A percentile compares a stretch with the other conserved stretches of the same genome.
phyloP scores from a whole-genome alignment of 2,329 filamentous ascomycete species.

The Claviceps capensis region DNA sequence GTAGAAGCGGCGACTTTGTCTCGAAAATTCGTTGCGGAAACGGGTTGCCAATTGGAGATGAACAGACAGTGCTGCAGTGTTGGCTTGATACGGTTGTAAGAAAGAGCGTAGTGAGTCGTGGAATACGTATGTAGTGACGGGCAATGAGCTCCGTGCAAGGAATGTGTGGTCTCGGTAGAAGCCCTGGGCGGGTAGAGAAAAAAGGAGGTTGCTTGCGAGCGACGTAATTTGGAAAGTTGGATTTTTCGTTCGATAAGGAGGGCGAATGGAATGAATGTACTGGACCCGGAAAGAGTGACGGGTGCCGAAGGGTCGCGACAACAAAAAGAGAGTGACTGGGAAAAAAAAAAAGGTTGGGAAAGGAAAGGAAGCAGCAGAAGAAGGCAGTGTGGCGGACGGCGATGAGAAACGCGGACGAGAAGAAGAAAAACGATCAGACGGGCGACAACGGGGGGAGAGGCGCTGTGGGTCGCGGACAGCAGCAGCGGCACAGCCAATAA shows the following conservation, averaged over 20 bases:
- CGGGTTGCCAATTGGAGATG: not conserved
- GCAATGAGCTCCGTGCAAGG: slow-evolving; percentile 1
- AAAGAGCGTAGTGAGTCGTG: slow-evolving; percentile 6
- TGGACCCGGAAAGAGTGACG: slow-evolving; percentile 39
- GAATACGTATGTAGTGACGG: not conserved
- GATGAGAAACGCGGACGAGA: slow-evolving; percentile 20
- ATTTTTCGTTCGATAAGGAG: slow-evolving; percentile 12
- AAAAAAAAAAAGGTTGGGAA: slow-evolving; percentile 24
- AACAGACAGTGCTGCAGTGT: not conserved
- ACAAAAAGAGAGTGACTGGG: slow-evolving; percentile 28
- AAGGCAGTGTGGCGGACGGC: slow-evolving; percentile 21
- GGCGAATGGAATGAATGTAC: slow-evolving; percentile 25
- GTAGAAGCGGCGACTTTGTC: not conserved
- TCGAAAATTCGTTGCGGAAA: not conserved
- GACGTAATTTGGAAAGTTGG: slow-evolving; percentile 7
- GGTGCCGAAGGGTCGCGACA: slow-evolving; percentile 19
- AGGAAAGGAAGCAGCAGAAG: slow-evolving; percentile 19
- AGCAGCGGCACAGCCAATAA: not conserved
- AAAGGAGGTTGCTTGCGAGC: slow-evolving; percentile 7
- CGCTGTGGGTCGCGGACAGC: slow-evolving; percentile 2
- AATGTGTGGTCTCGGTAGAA: slow-evolving; percentile 8
- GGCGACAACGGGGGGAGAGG: slow-evolving; percentile 17
- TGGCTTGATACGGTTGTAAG: not conserved
- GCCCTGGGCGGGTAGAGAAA: slow-evolving; percentile 4
- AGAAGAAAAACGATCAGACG: slow-evolving; percentile 22